phyloP scores from a whole-genome alignment of 306 rosid species.

The Arachis hypogaea region DNA sequence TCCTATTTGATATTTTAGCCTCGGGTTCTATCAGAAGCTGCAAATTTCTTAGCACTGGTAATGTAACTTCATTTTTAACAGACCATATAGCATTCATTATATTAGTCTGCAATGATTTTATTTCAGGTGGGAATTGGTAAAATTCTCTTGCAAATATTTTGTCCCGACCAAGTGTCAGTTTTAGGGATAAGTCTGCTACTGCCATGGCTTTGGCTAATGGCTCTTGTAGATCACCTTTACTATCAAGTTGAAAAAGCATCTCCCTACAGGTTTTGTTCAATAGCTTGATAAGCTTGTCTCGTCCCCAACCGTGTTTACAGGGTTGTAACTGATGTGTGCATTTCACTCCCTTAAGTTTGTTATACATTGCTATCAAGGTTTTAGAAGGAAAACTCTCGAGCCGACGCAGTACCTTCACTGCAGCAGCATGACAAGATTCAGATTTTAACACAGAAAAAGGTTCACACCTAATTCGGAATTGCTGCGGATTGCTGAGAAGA shows the following conservation, averaged over 20 bases:
- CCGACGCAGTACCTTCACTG: constrained; percentile 45
- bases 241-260: constrained; percentile 60
- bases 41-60: constrained; percentile 53
- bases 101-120: constrained; percentile 66
- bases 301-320: constrained; percentile 51
- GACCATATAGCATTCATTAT: constrained; percentile 72
- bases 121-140: constrained; percentile 61
- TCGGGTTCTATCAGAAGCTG: constrained; percentile 65
- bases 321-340: constrained; percentile 55
- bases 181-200: constrained; percentile 66
- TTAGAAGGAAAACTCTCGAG: constrained; percentile 54
- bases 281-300: constrained; percentile 44
- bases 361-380: constrained; percentile 68
- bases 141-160: constrained; percentile 50
- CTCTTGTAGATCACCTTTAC: constrained; percentile 57
- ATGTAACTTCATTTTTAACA: constrained; percentile 42
- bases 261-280: constrained; percentile 45
- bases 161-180: constrained; percentile 54
- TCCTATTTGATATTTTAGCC: constrained; percentile 50
- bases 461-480: constrained; percentile 47
- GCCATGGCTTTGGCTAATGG: constrained; percentile 87
- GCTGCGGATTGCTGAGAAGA: constrained; percentile 57
- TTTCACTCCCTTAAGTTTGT: constrained; percentile 57
- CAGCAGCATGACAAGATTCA: constrained; percentile 45
- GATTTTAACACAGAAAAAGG: constrained; percentile 41